phyloP scores from a whole-genome alignment of 306 rosid genomes.

The Crotalaria pallida region DNA sequence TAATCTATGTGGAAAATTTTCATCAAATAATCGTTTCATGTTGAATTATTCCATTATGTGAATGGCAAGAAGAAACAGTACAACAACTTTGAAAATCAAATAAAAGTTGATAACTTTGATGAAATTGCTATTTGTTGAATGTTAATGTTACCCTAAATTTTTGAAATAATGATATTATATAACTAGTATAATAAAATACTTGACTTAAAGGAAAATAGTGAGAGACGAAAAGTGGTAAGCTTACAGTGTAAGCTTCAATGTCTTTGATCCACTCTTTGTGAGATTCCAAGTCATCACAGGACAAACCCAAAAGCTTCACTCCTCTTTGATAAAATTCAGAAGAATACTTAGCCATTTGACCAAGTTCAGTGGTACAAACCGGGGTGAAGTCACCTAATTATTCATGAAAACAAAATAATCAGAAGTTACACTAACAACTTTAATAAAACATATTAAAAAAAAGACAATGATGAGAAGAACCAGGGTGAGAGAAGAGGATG shows the following conservation, averaged over 20 bases:
- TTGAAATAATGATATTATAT: too few species aligned
- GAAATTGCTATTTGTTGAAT: too few species aligned
- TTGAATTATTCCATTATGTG: not conserved
- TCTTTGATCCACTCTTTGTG: slow-evolving; percentile 76
- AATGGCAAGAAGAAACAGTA: too few species aligned
- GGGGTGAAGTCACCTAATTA: slow-evolving; percentile 77
- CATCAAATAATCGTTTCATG: not conserved
- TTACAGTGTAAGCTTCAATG: slow-evolving; percentile 66
- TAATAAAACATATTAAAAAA: not conserved
- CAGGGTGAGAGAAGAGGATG: slow-evolving; percentile 88
- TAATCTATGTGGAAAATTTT: not conserved
- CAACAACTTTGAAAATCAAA: too few species aligned
- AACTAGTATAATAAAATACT: too few species aligned
- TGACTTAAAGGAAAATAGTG: too few species aligned
- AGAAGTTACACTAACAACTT: not conserved
- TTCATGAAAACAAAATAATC: not conserved
- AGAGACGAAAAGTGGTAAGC: not conserved
- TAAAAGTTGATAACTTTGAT: too few species aligned
- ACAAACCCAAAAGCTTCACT: slow-evolving; percentile 63
- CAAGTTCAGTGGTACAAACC: slow-evolving; percentile 83
- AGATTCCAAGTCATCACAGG: slow-evolving; percentile 58
- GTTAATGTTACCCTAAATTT: too few species aligned
- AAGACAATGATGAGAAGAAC: not conserved
- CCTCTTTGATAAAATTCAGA: slow-evolving; percentile 43
- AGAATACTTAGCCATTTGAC: slow-evolving; percentile 53